phyloP scores from a whole-genome alignment of 345 rosid species.

The Eucalyptus globulus region DNA sequence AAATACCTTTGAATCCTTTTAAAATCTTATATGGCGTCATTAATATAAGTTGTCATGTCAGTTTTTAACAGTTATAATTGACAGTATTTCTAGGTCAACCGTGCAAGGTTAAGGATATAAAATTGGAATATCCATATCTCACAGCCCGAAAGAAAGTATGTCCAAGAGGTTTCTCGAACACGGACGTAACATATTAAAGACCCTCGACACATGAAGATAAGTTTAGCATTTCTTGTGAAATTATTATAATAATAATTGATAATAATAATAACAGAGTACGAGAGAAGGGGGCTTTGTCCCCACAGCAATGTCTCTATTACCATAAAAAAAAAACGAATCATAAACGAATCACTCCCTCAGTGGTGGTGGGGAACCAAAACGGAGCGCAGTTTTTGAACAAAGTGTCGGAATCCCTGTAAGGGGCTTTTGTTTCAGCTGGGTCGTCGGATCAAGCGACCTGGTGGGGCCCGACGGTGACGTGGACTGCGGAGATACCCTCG shows the following conservation, averaged over 20 bases:
- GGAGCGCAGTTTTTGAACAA: not conserved
- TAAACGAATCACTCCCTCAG: not conserved
- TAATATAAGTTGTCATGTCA: not conserved
- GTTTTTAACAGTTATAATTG: not conserved
- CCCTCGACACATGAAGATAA: not conserved
- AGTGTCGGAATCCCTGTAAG: not conserved
- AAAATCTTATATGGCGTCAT: not conserved
- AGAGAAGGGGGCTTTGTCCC: not conserved
- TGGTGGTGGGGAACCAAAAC: not conserved
- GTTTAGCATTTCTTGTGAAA: not conserved
- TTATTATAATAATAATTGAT: not conserved
- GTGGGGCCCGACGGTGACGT: not conserved
- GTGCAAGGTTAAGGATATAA: not conserved
- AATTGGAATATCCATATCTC: not conserved
- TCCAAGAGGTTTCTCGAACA: too few relatives aligned
- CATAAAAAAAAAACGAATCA: not conserved
- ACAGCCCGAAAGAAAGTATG: too few relatives aligned
- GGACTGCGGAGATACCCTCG: not conserved
- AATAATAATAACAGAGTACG: not conserved
- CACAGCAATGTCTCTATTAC: not conserved
- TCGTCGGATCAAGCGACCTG: not conserved
- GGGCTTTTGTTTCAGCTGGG: not conserved
- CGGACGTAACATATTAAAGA: too few relatives aligned
- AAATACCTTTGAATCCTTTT: not conserved
- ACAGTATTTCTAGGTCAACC: fast-evolving